phyloP scores from a whole-genome alignment of 345 rosid genomes.

The Diplotaxis tenuifolia region DNA sequence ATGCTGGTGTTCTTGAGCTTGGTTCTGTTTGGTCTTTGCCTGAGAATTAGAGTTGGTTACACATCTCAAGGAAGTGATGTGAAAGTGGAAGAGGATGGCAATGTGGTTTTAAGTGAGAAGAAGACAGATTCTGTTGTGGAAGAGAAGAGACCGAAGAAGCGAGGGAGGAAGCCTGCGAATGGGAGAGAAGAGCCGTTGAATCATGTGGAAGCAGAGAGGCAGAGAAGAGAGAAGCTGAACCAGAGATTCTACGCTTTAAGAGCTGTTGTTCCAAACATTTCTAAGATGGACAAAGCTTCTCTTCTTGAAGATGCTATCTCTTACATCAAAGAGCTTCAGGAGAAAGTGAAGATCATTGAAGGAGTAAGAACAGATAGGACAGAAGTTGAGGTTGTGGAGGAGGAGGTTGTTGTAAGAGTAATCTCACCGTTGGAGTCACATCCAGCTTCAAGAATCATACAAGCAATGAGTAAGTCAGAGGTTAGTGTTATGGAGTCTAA shows the following conservation, averaged over 20 bases:
- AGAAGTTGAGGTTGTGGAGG: constrained; percentile 48
- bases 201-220: constrained; percentile 98
- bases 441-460: constrained; percentile 75
- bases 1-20: constrained; percentile 85
- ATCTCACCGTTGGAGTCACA: constrained; percentile 76
- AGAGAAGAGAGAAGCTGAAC: constrained; percentile 90
- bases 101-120: too few species aligned
- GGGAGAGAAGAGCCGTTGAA: constrained; percentile 99
- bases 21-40: constrained; percentile 83
- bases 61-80: background rate
- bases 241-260: constrained; percentile 90
- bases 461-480: constrained; percentile 67
- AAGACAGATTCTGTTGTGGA: constrained; percentile 35
- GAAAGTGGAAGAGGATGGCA: background rate
- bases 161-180: constrained; percentile 96
- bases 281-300: constrained; percentile 99
- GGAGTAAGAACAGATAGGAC: background rate
- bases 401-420: constrained; percentile 68
- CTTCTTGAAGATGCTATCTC: constrained; percentile 90
- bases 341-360: constrained; percentile 64
- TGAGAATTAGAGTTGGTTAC: constrained; percentile 52
- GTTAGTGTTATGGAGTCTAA: constrained; percentile 64
- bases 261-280: constrained; percentile 96
- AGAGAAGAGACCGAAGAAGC: constrained; percentile 77
- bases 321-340: constrained; percentile 92